Evolutionary conservation across 2,329 filamentous ascomycete genomes (phyloP), one percentile per base, ranked within the genome.

Genomic region (Aureobasidium sp.): DNA sequence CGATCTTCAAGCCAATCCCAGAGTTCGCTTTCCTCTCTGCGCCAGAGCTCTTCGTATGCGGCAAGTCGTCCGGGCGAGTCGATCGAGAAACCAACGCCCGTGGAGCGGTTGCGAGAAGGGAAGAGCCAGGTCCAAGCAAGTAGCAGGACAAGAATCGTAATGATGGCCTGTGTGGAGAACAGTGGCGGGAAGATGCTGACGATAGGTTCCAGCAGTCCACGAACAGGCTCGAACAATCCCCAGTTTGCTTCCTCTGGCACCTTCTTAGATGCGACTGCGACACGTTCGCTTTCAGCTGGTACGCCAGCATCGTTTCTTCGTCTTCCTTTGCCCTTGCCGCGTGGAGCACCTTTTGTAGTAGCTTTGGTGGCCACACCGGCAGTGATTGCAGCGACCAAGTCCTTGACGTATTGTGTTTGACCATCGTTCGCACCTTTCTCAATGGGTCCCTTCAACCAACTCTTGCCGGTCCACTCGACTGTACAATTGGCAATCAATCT

Each of bases 381-480:
- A 71, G 87, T 91, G 25, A 97, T 78, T 32, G 86, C 82, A 10
- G 86, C 84, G 59, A 92, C 83, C 6, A 99, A 77, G 61, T 93
- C 89, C 67, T 88, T 92, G 65, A 88, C 89, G 72, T 95, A 96
- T 62, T 86, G 82, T 9, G 81, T 81, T 75, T 99, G 94, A 32
- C 94, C 94, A 61, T 97, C 92, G 65, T 89, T 92, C 47, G 92
- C 91, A 63, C 91, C 93, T 73, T 96, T 97, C 73, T 99, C 94
- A 67, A 99, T 99, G 2, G 94, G 90, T 65, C 89, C 45, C n/a
- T 94, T 97, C 49, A 99, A 78, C 94, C 94, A 99, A 78, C 92
- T 97, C 81, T 97, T 99, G 68, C 92, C 92, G 3, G 88, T 87
- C 95, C 95, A 99, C 71, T 99, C 95, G 48, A 97, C 89, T 2